phyloP scores from a whole-genome alignment of 164 flowering plant species.

The Aristolochia contorta region DNA sequence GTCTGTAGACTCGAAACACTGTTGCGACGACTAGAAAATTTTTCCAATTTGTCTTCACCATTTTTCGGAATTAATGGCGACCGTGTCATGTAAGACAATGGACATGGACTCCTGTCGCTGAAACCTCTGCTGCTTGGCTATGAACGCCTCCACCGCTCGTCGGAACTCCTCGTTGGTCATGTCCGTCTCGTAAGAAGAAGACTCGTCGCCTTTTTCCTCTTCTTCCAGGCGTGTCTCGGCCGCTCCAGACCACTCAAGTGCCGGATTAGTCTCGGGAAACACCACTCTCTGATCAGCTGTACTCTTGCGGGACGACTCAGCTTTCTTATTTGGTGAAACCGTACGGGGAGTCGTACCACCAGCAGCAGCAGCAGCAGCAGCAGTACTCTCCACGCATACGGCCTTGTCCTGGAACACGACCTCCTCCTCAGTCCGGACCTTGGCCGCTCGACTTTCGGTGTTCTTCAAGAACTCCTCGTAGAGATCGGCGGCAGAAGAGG shows the following conservation, averaged over 20 bases:
- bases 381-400: conserved; percentile 7
- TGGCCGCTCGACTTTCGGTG: conserved; percentile 12
- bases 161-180: conserved; percentile 37
- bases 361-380: background rate
- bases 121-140: conserved; percentile 22
- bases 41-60: background rate
- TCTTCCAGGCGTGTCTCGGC: conserved; percentile 23
- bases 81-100: conserved; percentile 14
- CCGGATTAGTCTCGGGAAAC: background rate
- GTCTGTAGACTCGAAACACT: background rate
- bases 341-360: background rate
- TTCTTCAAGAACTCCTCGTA: conserved; percentile 34
- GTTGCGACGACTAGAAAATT: background rate
- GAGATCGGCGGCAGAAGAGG: conserved; percentile 10
- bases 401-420: conserved; percentile 19
- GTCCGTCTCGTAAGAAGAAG: conserved; percentile 1
- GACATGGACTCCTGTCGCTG: conserved; percentile 25
- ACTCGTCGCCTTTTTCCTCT: conserved; percentile 1
- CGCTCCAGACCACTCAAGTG: conserved; percentile 46
- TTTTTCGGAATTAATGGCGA: background rate
- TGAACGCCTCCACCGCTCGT: conserved; percentile 28
- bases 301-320: conserved; percentile 20
- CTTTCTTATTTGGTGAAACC: conserved; percentile 4
- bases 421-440: conserved; percentile 5
- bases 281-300: conserved; percentile 32